These are phyloP conservation scores for Moesziomyces globuligerus DNA, from an alignment of 1,284 basidiomycete species.

Conservation along the genomic window DNA sequence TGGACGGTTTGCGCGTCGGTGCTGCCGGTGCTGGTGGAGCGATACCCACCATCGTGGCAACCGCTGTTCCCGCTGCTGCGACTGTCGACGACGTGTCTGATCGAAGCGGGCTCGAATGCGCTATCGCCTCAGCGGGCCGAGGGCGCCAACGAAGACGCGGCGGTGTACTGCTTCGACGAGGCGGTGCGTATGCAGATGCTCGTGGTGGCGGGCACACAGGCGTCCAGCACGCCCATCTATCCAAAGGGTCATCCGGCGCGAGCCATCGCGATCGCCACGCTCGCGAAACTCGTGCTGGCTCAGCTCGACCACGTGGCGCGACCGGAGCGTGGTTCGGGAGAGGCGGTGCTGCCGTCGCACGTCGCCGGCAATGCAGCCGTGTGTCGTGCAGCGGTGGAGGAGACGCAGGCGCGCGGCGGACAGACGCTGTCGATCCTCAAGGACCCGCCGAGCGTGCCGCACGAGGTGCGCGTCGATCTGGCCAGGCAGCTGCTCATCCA, in stretches of 20 bases:
- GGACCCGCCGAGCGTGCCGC: constrained; percentile 20
- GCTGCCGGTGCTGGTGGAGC: constrained; percentile 73
- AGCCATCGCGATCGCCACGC: constrained; percentile 79
- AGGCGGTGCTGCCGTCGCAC: not conserved
- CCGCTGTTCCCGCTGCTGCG: constrained; percentile 80
- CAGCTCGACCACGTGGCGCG: constrained; percentile 71
- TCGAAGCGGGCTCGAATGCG: constrained; percentile 66
- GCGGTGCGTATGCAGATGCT: constrained; percentile 69
- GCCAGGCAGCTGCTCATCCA: constrained; percentile 45
- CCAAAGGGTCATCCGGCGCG: constrained; percentile 80
- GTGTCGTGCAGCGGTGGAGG: constrained; percentile 19
- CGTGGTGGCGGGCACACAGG: constrained; percentile 73
- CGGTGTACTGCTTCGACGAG: constrained; percentile 45
- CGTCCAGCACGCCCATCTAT: constrained; percentile 70
- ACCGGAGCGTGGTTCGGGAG: not conserved
- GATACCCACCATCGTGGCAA: constrained; percentile 69
- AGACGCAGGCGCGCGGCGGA: constrained; percentile 8
- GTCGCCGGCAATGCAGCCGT: constrained; percentile 5
- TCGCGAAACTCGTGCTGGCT: constrained; percentile 81
- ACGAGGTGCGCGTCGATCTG: constrained; percentile 33
- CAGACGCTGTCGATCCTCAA: constrained; percentile 30
- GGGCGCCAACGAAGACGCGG: constrained; percentile 11
- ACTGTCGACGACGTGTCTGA: constrained; percentile 76
- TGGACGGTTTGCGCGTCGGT: constrained; percentile 74
- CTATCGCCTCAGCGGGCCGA: constrained; percentile 1